Percentiles rank a stretch among this genome's conserved stretches.
phyloP scores from a whole-genome alignment of 495 filamentous ascomycete genomes.

The Penicillium simplicissimum region DNA sequence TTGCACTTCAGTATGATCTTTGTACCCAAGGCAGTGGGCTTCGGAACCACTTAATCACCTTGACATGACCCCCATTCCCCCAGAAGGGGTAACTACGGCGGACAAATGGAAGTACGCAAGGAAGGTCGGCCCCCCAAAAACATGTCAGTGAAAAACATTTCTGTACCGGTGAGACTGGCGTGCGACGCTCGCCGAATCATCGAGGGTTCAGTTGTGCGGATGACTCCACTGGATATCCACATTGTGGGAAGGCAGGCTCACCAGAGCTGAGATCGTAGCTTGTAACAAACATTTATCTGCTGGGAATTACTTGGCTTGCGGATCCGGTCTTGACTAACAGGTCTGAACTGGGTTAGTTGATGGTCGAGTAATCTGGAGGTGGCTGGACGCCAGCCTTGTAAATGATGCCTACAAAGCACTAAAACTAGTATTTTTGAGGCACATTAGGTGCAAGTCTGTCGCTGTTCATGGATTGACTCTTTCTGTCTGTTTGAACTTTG shows the following conservation, averaged over 20 bases:
- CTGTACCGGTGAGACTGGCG: constrained; percentile 21
- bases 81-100: constrained; percentile 7
- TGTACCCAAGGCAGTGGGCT: constrained; percentile 8
- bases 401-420: not conserved
- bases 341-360: not conserved
- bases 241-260: constrained; percentile 3
- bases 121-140: not conserved
- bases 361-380: constrained; percentile 16
- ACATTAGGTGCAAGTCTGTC: too few species aligned
- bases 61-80: not conserved
- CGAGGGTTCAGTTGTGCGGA: constrained; percentile 1
- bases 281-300: not conserved
- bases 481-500: not conserved
- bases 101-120: not conserved
- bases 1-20: too few species aligned
- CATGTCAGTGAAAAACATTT: constrained; percentile 12
- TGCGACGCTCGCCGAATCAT: constrained; percentile 21
- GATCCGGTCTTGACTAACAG: not conserved
- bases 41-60: constrained; percentile 3
- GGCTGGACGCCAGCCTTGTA: constrained; percentile 10
- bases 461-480: too few species aligned
- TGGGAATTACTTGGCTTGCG: constrained; percentile 2
- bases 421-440: too few species aligned
- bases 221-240: constrained; percentile 25
- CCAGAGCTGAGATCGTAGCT: constrained; percentile 27